Conservation (phyloP, 768 basidiomycete species). For the Boletus sp. region DNA sequence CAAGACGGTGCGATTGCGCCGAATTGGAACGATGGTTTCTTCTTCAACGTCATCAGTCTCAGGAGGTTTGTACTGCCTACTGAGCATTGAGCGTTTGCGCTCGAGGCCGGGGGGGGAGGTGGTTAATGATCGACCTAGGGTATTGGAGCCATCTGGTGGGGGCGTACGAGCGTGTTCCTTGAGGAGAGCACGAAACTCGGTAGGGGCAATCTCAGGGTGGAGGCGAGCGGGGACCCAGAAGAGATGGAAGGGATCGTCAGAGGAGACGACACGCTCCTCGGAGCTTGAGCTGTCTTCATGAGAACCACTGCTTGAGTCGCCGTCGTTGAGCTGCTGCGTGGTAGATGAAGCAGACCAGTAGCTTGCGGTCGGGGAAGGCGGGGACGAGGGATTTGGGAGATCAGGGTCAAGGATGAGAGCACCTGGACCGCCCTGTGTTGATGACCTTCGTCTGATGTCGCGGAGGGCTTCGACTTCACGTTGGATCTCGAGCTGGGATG, state of each 20-base stretch:
- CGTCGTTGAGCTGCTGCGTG: constrained; percentile 38
- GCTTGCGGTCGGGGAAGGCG: constrained; percentile 51
- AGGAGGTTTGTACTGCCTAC: constrained; percentile 84
- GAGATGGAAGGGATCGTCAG: constrained; percentile 82
- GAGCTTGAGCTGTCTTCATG: constrained; percentile 39
- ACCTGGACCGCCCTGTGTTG: constrained; percentile 68
- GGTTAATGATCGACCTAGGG: constrained; percentile 43
- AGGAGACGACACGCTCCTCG: constrained; percentile 28
- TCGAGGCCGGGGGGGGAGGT: constrained; percentile 50
- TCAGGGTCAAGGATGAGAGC: constrained; percentile 88
- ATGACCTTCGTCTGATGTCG: constrained; percentile 81
- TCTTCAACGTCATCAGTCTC: constrained; percentile 74
- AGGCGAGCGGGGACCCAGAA: constrained; percentile 98
- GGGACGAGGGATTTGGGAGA: constrained; percentile 71
- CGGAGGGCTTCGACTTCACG: constrained; percentile 83
- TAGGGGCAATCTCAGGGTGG: constrained; percentile 96
- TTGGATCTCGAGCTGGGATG: constrained; percentile 80
- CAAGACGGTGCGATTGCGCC: constrained; percentile 64
- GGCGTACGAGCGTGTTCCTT: constrained; percentile 82
- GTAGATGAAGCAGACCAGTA: constrained; percentile 44
- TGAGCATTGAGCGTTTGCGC: constrained; percentile 90
- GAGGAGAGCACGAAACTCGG: constrained; percentile 92
- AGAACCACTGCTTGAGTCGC: constrained; percentile 42
- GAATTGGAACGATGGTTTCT: constrained; percentile 66
- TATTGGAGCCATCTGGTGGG: constrained; percentile 45